Evolutionary conservation across 2,329 filamentous ascomycete species (phyloP), one percentile per base, ranked within the genome.

Genomic region (Ophiostoma quercus): DNA sequence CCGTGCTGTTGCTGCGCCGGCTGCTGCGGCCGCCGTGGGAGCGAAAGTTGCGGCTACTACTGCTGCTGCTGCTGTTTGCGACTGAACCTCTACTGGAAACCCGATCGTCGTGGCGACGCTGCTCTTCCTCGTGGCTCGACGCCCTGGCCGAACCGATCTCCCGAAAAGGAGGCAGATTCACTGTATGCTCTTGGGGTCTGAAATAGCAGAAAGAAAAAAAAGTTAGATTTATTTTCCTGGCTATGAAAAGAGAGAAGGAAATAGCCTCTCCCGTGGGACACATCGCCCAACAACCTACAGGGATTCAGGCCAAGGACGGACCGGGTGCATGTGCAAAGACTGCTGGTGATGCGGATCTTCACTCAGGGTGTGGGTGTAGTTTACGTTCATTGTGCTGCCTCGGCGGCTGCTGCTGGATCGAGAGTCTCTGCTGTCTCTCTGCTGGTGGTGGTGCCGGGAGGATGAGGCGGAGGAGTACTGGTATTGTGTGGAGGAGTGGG

Each of bases 271-370:
- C 60, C 29, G 60, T 39, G 67, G 67, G 68, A 69, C 57, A 68
- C 62, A 43, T 41, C 67, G 37, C 66, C 66, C 70, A 66, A 68
- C 68, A 68, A 73, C 73, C 69, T 73, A 73, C 73, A 71, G 37
- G 68, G 70, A 47, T 37, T 72, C 69, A 70, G 73, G 70, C 71
- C 72, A 73, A 41, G 70, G 12, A 71, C 68, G 71, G 71, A 71
- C 72, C 68, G 72, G 70, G 70, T 69, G 66, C 51, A 68, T 68
- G 11, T 73, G 70, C 37, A 68, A 63, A 67, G 43, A 66, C 60
- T 22, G 67, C 19, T 37, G 67, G 37, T 66, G 62, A 32, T 71
- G 70, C 37, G 19, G 37, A 39, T 71, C 67, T 65, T 68, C 67
- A 29, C 67, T 65, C 19, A 67, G 62, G 4, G 66, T 66, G 25